These are phyloP conservation scores for Fusarium sterilihyphosum DNA, from an alignment of 2,329 filamentous ascomycete genomes.

Conservation along the genomic window DNA sequence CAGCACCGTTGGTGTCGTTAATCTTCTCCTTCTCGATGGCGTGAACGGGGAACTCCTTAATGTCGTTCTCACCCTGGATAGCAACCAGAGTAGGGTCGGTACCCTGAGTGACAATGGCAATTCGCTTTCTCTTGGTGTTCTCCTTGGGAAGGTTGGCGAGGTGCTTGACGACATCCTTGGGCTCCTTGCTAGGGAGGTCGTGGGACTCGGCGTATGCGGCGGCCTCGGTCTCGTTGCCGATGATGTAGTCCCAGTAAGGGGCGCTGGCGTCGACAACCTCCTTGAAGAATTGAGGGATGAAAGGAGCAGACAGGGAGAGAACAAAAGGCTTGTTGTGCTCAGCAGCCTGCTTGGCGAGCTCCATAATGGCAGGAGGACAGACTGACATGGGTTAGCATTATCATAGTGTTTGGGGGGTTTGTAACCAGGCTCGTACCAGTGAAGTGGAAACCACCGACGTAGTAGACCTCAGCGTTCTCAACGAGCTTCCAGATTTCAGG, in stretches of 20 bases:
- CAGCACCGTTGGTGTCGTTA: conserved; percentile 95
- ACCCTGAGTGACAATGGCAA: conserved; percentile 94
- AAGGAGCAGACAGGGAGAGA: conserved; percentile 92
- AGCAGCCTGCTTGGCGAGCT: conserved; percentile 90
- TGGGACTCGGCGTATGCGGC: conserved; percentile 87
- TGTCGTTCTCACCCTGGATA: conserved; percentile 72
- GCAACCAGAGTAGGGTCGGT: conserved; percentile 91
- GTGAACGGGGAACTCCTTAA: conserved; percentile 84
- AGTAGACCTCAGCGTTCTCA: conserved; percentile 88
- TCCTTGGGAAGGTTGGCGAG: conserved; percentile 92
- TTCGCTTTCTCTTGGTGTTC: conserved; percentile 83
- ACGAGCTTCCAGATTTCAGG: conserved; percentile 92
- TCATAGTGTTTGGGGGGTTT: background rate
- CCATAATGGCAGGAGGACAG: conserved; percentile 88
- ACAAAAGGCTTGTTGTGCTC: conserved; percentile 90
- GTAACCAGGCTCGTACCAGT: conserved; percentile 60
- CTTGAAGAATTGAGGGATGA: conserved; percentile 98
- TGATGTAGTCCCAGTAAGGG: conserved; percentile 94
- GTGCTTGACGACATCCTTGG: conserved; percentile 85
- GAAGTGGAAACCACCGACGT: conserved; percentile 96
- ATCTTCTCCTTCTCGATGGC: conserved; percentile 81
- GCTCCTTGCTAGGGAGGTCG: conserved; percentile 76
- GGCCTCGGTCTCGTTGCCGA: conserved; percentile 97
- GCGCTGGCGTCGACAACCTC: conserved; percentile 86
- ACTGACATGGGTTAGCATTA: conserved; percentile 58